These are phyloP conservation scores for Alternaria gaisen DNA, from an alignment of 2,329 filamentous ascomycete genomes.

Conservation along the genomic window DNA sequence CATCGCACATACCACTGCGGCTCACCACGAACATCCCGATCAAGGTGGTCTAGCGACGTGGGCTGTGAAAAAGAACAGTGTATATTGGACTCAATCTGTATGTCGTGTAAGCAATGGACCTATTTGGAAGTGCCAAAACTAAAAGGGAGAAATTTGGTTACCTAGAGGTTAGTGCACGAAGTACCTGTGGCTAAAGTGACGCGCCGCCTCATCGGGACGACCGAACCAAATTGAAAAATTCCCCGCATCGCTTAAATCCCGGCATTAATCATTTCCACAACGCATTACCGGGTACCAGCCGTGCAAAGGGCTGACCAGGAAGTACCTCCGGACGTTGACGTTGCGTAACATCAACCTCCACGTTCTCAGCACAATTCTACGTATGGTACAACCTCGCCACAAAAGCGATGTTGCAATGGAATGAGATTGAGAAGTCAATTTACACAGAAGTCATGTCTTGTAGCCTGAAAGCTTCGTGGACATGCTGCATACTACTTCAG, in stretches of 20 bases:
- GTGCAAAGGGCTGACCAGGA: not conserved
- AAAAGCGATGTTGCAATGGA: not conserved
- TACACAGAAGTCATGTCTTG: not conserved
- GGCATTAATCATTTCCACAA: not conserved
- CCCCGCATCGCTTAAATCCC: not conserved
- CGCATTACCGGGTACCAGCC: not conserved
- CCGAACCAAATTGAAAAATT: not conserved
- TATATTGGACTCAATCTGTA: not conserved
- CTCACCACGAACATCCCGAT: not conserved
- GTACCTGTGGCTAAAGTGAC: not conserved
- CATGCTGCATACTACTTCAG: not conserved
- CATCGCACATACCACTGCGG: not conserved
- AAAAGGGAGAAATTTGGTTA: not conserved
- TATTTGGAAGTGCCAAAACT: not conserved
- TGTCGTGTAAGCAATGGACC: not conserved
- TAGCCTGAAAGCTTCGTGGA: not conserved
- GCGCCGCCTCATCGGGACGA: not conserved
- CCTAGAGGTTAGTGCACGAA: not conserved
- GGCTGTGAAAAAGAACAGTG: not conserved
- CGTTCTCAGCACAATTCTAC: not conserved
- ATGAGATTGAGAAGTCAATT: not conserved
- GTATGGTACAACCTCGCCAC: not conserved
- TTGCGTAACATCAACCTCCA: slow-evolving; percentile 5
- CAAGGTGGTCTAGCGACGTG: not conserved
- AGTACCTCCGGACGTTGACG: not conserved